Evolutionary conservation across 2,329 filamentous ascomycete genomes (phyloP).

Genomic region (Ophiostoma tasmaniense): DNA sequence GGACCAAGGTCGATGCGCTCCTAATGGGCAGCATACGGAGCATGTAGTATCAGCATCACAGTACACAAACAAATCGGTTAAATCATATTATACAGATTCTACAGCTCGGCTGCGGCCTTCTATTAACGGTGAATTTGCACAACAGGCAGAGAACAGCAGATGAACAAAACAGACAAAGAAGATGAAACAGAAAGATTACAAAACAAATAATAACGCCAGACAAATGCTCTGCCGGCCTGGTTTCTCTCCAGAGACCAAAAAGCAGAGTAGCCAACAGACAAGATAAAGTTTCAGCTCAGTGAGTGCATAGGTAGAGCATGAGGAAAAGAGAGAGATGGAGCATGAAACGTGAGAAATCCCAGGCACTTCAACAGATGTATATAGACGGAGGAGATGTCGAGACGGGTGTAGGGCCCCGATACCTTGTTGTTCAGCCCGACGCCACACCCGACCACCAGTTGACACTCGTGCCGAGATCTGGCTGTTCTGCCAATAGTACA

Average conservation of each 20-base stretch:
- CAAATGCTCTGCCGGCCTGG: constrained; percentile 13
- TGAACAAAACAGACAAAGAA: not conserved
- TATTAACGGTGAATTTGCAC: not conserved
- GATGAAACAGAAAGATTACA: constrained; percentile 2
- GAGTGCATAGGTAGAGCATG: not conserved
- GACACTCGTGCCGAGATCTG: not conserved
- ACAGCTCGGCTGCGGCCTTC: constrained; percentile 6
- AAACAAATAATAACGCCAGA: constrained; percentile 13
- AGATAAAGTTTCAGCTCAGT: not conserved
- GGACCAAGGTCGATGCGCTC: constrained; percentile 65
- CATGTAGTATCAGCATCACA: not conserved
- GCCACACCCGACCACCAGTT: too few relatives aligned
- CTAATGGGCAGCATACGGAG: constrained; percentile 52
- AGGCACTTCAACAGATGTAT: too few relatives aligned
- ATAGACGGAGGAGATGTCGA: not conserved
- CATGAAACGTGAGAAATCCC: not conserved
- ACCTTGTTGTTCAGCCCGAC: too few relatives aligned
- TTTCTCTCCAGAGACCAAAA: constrained; percentile 9
- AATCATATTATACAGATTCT: constrained; percentile 13
- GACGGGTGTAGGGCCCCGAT: not conserved
- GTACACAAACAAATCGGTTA: not conserved
- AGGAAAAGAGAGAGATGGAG: not conserved
- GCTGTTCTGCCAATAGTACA: not conserved
- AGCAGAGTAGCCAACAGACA: not conserved
- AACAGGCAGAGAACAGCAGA: not conserved